A percentile compares a stretch with the other conserved stretches of the same genome.
Conservation (phyloP, 768 basidiomycete species). For the Hygrocybe coccinea region DNA sequence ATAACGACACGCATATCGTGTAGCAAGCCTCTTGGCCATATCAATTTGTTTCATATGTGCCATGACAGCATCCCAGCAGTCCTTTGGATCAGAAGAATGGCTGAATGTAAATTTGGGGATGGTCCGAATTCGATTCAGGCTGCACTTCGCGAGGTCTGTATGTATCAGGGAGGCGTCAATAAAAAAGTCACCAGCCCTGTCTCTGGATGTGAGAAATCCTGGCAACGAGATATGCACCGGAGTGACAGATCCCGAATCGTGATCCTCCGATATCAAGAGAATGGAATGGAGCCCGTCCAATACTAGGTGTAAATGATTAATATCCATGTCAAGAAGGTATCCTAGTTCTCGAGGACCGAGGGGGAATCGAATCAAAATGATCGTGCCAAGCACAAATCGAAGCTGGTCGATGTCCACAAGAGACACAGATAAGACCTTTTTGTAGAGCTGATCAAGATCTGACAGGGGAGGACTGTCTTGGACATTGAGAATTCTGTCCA, state of each 20-base stretch:
- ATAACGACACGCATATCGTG: constrained; percentile 5
- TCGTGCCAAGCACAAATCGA: background rate
- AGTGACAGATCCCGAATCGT: background rate
- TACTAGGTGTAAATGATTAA: background rate
- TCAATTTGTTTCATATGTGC: background rate
- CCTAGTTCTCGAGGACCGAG: constrained; percentile 1
- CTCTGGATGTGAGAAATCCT: constrained; percentile 4
- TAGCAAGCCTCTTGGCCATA: background rate
- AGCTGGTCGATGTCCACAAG: background rate
- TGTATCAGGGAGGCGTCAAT: constrained; percentile 1
- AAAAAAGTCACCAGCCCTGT: constrained; percentile 3
- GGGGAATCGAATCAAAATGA: constrained; percentile 1
- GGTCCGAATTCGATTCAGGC: background rate
- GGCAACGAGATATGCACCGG: constrained; percentile 3
- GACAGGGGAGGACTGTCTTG: background rate
- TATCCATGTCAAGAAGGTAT: background rate
- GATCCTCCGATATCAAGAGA: background rate
- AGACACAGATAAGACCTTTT: constrained; percentile 1
- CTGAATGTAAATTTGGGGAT: background rate
- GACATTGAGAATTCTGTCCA: constrained; percentile 12
- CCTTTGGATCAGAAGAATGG: background rate
- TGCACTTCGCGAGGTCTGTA: background rate
- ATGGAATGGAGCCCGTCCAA: constrained; percentile 4
- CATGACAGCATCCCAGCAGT: background rate
- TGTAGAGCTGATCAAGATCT: constrained; percentile 5